Evolutionary conservation across 1,284 basidiomycete genomes (phyloP), one percentile per base, ranked within the genome.

Genomic region (Chalciporus piperatoides): DNA sequence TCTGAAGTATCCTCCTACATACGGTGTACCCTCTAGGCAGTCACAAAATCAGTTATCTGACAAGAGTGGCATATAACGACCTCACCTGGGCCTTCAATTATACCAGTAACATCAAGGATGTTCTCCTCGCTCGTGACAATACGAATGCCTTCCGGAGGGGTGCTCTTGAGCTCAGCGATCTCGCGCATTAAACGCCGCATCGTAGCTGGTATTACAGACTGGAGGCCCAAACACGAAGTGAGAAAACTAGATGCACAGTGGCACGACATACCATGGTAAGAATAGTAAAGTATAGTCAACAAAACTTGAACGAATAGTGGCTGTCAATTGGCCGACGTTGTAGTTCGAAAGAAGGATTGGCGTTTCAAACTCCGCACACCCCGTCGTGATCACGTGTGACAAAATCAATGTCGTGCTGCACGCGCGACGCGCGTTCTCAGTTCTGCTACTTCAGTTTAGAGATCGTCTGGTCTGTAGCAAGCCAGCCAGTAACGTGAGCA

Each of bases 1-100:
- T 58, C 76, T 81, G 70, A 95, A 96, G 75, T 92, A 95, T 14
- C 93, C 93, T 38, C 90, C 91, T 49, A 88, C 81, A 68, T 96
- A 97, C 0, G 94, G 94, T 30, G 94, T 97, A 25, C 89, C 88
- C 64, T 88, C 90, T 91, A 63, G 48, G 40, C 53, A 55, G 24
- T 37, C 36, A 53, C 51, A 9, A 49, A 39, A 41, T 42, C 39
- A 51, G 46, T n/a, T 6, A 57, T 56, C 55, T 49, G 53, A 46
- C 7, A 43, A 41, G 44, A 48, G 49, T 9, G 3, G 43, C 46
- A 47, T 51, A 21, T 49, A 24, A 51, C 49, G 28, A 14, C 66
- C 82, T 58, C 55, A 89, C 87, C 88, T 55, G 88, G 88, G 0
- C 88, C 88, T 62, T 87, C 77, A 24, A 91, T 87, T 32, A 91